Evolutionary conservation across 2,329 filamentous ascomycete genomes (phyloP).

Genomic region (Colletotrichum sp.): DNA sequence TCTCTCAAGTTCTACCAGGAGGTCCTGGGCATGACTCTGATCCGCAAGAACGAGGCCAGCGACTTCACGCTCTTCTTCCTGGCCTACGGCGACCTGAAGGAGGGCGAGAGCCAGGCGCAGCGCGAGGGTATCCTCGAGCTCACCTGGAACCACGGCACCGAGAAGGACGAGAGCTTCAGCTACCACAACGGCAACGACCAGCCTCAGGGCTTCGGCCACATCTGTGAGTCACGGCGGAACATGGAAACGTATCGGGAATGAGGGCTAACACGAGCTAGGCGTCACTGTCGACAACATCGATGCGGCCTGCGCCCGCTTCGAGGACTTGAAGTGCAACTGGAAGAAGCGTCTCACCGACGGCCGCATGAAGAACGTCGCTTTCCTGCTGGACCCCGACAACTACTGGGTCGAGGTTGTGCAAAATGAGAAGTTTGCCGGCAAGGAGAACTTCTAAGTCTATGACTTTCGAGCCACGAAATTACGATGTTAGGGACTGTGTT

Average conservation of each 20-base stretch:
- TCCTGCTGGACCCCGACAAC: conserved; percentile 85
- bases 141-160: conserved; percentile 84
- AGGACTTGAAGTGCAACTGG: conserved; percentile 82
- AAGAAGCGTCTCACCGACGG: conserved; percentile 96
- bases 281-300: conserved; percentile 88
- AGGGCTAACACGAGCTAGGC: conserved; percentile 44
- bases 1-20: conserved; percentile 85
- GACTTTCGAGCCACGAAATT: not conserved
- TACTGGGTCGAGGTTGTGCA: conserved; percentile 86
- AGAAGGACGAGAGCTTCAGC: conserved; percentile 81
- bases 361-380: conserved; percentile 91
- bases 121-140: conserved; percentile 88
- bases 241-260: not conserved
- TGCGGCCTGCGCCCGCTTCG: conserved; percentile 85
- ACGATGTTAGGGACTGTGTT: not conserved
- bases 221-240: conserved; percentile 62
- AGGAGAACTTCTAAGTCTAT: conserved; percentile 54
- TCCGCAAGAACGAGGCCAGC: conserved; percentile 74
- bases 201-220: conserved; percentile 93
- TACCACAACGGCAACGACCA: conserved; percentile 94
- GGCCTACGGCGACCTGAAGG: conserved; percentile 67
- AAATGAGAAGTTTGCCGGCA: conserved; percentile 70
- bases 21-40: conserved; percentile 83
- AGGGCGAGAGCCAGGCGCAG: conserved; percentile 63
- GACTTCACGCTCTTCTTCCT: conserved; percentile 94